Evolutionary conservation across 768 basidiomycete genomes (phyloP).

Genomic region (Leccinum aurantiacum): DNA sequence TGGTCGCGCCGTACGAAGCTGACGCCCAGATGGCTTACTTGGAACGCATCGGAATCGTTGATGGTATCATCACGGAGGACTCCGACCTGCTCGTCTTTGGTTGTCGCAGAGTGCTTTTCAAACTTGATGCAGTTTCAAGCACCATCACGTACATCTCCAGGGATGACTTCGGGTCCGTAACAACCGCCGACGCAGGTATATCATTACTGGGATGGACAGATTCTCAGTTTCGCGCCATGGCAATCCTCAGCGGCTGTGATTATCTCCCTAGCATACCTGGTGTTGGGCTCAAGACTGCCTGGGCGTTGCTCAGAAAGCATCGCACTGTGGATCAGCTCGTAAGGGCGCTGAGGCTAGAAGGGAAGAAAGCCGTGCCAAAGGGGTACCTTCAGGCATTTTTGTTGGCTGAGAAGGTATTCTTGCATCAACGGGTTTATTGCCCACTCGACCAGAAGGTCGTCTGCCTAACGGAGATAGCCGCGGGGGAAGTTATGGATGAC

Average conservation of each 20-base stretch:
- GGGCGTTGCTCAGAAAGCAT: constrained; percentile 75
- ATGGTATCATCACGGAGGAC: constrained; percentile 96
- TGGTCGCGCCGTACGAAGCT: constrained; percentile 98
- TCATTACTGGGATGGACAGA: constrained; percentile 90
- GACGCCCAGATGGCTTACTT: constrained; percentile 96
- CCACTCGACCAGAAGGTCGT: constrained; percentile 65
- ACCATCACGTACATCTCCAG: constrained; percentile 70
- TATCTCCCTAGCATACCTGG: constrained; percentile 90
- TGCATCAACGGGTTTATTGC: constrained; percentile 91
- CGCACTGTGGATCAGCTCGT: constrained; percentile 85
- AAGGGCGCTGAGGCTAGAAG: constrained; percentile 72
- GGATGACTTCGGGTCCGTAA: constrained; percentile 62
- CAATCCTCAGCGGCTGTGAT: constrained; percentile 90
- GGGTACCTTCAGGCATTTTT: constrained; percentile 74
- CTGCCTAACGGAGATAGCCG: constrained; percentile 62
- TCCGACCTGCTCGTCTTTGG: constrained; percentile 98
- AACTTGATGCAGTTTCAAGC: constrained; percentile 69
- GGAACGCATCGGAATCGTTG: constrained; percentile 76
- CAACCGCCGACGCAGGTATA: constrained; percentile 52
- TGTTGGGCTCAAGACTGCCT: constrained; percentile 92
- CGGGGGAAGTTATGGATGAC: constrained; percentile 51
- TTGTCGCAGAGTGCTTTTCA: constrained; percentile 91
- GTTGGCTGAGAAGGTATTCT: constrained; percentile 87
- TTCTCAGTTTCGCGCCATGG: constrained; percentile 88
- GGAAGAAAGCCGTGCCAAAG: constrained; percentile 76